Percentiles rank a stretch among this genome's conserved stretches.
These are phyloP conservation scores for Colletotrichum navitas DNA, from an alignment of 2,329 filamentous ascomycete genomes.

Conservation along the genomic window DNA sequence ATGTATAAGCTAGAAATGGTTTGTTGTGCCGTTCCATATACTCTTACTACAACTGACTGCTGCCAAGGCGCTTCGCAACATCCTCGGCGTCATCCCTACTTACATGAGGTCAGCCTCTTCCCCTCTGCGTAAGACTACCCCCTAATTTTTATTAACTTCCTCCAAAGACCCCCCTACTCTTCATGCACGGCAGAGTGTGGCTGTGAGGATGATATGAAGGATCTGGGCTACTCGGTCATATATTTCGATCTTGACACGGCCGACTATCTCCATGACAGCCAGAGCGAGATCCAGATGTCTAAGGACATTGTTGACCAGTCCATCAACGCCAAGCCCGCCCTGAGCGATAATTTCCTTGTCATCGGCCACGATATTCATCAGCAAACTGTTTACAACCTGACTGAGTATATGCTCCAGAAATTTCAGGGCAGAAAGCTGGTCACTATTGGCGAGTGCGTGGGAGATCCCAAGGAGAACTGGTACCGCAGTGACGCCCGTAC, in stretches of 20 bases:
- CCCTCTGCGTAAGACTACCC: neutral
- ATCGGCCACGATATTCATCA: conserved; percentile 59
- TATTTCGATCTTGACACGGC: conserved; percentile 55
- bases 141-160: neutral
- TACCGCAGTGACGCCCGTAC: conserved; percentile 52
- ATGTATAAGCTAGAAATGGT: conserved; percentile 41
- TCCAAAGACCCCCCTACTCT: conserved; percentile 55
- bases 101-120: conserved; percentile 57
- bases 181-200: conserved; percentile 52
- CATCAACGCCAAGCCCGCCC: conserved; percentile 47
- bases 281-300: conserved; percentile 50
- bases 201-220: conserved; percentile 41
- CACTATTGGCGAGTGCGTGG: conserved; percentile 64
- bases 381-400: conserved; percentile 55
- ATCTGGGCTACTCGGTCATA: conserved; percentile 53
- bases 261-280: conserved; percentile 51
- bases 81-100: conserved; percentile 66
- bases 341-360: conserved; percentile 43
- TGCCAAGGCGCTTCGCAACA: conserved; percentile 63
- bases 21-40: neutral
- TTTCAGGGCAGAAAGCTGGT: conserved; percentile 57
- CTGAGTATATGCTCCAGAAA: conserved; percentile 52
- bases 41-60: conserved; percentile 57
- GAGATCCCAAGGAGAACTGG: conserved; percentile 61
- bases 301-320: conserved; percentile 53